Conservation (phyloP, 73 alveolate genomes). For the Blepharisma stoltei region DNA sequence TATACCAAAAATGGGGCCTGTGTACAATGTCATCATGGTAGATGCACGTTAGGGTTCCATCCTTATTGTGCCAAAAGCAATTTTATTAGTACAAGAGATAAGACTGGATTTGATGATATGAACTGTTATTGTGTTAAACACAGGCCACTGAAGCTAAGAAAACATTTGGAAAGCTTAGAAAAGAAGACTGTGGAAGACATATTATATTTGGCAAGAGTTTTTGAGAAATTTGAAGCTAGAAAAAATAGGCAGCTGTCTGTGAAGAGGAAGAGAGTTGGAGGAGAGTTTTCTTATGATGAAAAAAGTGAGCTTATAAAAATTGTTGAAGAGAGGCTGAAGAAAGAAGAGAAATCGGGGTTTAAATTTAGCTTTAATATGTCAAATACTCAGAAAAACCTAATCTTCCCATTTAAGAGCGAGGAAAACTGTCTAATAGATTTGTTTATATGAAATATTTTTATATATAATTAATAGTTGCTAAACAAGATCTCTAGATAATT, state of each 20-base stretch:
- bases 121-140: background rate
- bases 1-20: slow-evolving; percentile 42
- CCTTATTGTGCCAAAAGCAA: slow-evolving; percentile 40
- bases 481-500: no score
- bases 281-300: slow-evolving; percentile 1
- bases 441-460: no score
- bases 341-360: no score
- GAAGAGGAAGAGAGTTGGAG: background rate
- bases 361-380: no score
- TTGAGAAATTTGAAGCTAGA: background rate
- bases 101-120: slow-evolving; percentile 10
- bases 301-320: background rate
- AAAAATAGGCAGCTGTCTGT: no score
- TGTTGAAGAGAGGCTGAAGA: background rate
- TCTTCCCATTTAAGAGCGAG: no score
- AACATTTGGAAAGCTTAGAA: background rate
- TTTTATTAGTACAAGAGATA: background rate
- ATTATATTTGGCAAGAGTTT: background rate
- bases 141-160: background rate
- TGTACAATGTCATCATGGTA: slow-evolving; percentile 40
- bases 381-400: no score
- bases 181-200: background rate
- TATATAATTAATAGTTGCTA: no score
- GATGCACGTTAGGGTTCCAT: slow-evolving; percentile 37
- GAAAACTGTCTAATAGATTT: no score